phyloP scores from a whole-genome alignment of 495 filamentous ascomycete genomes.

The Penicillium silybi region DNA sequence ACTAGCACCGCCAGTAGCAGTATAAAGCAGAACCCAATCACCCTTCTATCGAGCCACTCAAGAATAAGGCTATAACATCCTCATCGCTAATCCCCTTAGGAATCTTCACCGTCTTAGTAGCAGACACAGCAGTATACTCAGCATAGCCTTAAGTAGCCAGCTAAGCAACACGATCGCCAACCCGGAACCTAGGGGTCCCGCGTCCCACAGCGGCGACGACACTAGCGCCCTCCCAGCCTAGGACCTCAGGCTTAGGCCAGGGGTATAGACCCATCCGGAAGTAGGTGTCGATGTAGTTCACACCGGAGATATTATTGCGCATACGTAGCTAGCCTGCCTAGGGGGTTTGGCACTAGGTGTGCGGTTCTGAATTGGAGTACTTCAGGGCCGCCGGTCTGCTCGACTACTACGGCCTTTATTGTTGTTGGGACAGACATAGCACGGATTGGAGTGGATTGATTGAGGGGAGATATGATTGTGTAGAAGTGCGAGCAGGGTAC shows the following conservation, averaged over 20 bases:
- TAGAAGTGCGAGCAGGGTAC: no score
- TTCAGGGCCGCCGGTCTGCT: conserved; percentile 72
- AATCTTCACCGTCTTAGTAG: conserved; percentile 55
- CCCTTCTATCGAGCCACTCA: conserved; percentile 81
- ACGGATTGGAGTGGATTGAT: conserved; percentile 13
- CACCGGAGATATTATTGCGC: conserved; percentile 77
- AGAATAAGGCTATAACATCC: conserved; percentile 61
- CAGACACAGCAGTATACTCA: conserved; percentile 65
- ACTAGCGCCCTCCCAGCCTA: conserved; percentile 80
- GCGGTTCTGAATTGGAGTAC: conserved; percentile 73
- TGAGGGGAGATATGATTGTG: no score
- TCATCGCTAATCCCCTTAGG: conserved; percentile 60
- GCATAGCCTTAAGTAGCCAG: conserved; percentile 64
- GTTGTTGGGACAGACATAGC: conserved; percentile 53
- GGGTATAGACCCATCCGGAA: conserved; percentile 88
- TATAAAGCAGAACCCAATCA: conserved; percentile 85
- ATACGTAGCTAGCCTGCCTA: conserved; percentile 72
- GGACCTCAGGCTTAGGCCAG: conserved; percentile 68
- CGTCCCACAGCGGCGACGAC: conserved; percentile 52
- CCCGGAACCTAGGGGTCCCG: conserved; percentile 45
- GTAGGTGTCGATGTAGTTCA: conserved; percentile 89
- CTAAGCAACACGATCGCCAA: conserved; percentile 70
- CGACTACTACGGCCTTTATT: conserved; percentile 74
- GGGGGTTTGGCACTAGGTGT: conserved; percentile 68
- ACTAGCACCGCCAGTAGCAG: conserved; percentile 87